Percentiles rank a stretch among this genome's conserved stretches.
These are phyloP conservation scores for Tricholoma sp. DNA, from an alignment of 768 basidiomycete genomes.

Conservation along the genomic window DNA sequence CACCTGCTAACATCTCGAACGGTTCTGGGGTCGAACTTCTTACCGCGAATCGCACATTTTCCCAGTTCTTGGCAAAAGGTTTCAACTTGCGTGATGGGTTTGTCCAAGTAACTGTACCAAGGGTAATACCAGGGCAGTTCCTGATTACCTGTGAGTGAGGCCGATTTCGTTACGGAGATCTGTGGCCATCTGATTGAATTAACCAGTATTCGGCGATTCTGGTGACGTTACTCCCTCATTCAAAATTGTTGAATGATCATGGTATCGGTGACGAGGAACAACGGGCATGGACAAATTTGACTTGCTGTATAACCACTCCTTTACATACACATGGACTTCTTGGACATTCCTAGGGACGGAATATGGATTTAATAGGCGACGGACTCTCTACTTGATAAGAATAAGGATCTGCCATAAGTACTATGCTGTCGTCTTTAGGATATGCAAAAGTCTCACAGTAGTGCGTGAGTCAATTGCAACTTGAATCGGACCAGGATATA, in stretches of 20 bases:
- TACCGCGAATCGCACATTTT: neutral
- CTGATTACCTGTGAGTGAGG: slow-evolving; percentile 37
- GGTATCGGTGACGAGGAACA: neutral
- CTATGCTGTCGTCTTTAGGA: too few species aligned
- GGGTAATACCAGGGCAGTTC: slow-evolving; percentile 29
- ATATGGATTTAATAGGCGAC: too few species aligned
- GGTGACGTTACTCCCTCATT: slow-evolving; percentile 38
- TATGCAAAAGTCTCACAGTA: too few species aligned
- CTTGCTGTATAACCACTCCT: neutral
- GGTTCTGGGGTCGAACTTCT: slow-evolving; percentile 23
- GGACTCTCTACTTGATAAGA: too few species aligned
- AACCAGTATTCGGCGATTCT: slow-evolving; percentile 44
- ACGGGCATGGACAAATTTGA: neutral
- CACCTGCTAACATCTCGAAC: slow-evolving; percentile 40
- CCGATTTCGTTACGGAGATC: neutral
- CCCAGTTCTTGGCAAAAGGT: slow-evolving; percentile 22
- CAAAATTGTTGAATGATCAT: slow-evolving; percentile 19
- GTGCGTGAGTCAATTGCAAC: too few species aligned
- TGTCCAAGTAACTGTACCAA: slow-evolving; percentile 32
- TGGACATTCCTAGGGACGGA: neutral
- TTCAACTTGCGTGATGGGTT: slow-evolving; percentile 33
- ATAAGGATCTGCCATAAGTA: too few species aligned
- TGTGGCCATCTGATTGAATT: neutral
- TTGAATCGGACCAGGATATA: too few species aligned
- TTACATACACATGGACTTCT: neutral